Evolutionary conservation across 371 early-diverging fungal genomes (phyloP), one percentile per base, ranked within the genome.

Genomic region (Capniomyces stellatus): DNA sequence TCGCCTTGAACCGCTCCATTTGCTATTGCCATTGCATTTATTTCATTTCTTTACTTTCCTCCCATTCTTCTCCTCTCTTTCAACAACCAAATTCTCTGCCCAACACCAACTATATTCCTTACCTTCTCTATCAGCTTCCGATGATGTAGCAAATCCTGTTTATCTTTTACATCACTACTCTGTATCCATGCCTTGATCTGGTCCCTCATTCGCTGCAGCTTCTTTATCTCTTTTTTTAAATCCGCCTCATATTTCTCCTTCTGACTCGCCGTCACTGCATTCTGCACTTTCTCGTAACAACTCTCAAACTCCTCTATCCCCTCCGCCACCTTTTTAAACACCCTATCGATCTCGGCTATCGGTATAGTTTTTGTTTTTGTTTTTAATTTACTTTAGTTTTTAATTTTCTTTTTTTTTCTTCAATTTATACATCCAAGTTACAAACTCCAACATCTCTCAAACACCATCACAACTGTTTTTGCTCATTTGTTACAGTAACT

Each of bases 1-100:
- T 76, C 1, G 90, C 90, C 72, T 97, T 97, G 75, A 97, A 97
- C 58, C 78, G 76, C 62, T 97, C 97, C 97, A 97, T 97, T 79
- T 93, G 90, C 77, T 54, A 43, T 13, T 35, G 6, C 35, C 15
- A 10, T 35, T 35, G 10, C 15, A 35, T 35, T 15, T 15, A 35
- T 35, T 15, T 35, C 6, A 6, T 10, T 10, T 35, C 6, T 35
- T 15, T 35, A 6, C 35, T 10, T 15, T 35, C 35, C 35, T 35
- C 35, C 15, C 15, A 10, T 15, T 35, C 35, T 35, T 35, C 15
- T 35, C 35, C 35, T 35, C 35, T 35, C 35, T 35, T 10, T 35
- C 10, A 6, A 35, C 35, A 35, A 15, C n/a, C n/a, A n/a, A n/a
- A n/a, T n/a, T n/a, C n/a, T n/a, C n/a, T n/a, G n/a, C n/a, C n/a